These are phyloP conservation scores for Peronospora belbahrii DNA, from an alignment of 352 stramenopile genomes.

Conservation along the genomic window DNA sequence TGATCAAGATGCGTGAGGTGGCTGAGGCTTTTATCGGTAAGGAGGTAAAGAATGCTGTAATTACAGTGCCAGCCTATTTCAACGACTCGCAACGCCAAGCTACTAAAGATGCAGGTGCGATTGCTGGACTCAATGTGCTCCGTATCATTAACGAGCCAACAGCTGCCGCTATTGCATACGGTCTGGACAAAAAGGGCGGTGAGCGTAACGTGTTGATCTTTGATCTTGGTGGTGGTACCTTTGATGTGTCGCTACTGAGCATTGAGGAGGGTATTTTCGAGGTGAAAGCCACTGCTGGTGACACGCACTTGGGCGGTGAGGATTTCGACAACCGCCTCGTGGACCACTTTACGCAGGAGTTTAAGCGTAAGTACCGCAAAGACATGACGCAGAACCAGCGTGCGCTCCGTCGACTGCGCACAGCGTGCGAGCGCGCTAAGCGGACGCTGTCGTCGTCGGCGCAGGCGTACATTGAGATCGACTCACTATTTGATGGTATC, in stretches of 20 bases:
- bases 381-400: slow-evolving; percentile 86
- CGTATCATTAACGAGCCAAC: slow-evolving; percentile 96
- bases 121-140: slow-evolving; percentile 88
- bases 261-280: slow-evolving; percentile 96
- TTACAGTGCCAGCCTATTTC: slow-evolving; percentile 97
- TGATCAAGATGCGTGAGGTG: slow-evolving; percentile 64
- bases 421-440: slow-evolving; percentile 92
- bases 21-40: slow-evolving; percentile 63
- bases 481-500: slow-evolving; percentile 88
- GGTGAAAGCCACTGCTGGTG: slow-evolving; percentile 91
- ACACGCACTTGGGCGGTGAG: slow-evolving; percentile 73
- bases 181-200: slow-evolving; percentile 91
- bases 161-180: slow-evolving; percentile 88
- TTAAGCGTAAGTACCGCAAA: slow-evolving; percentile 88
- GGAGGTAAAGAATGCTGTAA: slow-evolving; percentile 64
- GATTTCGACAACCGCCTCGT: slow-evolving; percentile 85
- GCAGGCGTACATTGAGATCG: slow-evolving; percentile 92
- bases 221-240: slow-evolving; percentile 69
- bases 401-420: slow-evolving; percentile 86
- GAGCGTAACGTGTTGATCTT: slow-evolving; percentile 87
- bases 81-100: slow-evolving; percentile 92
- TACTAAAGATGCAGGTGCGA: slow-evolving; percentile 88
- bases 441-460: slow-evolving; percentile 88
- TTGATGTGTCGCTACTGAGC: slow-evolving; percentile 89
- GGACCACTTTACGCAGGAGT: slow-evolving; percentile 89